Conservation (phyloP, 2,329 filamentous ascomycete genomes). For the Albophoma yamanashiensis region DNA sequence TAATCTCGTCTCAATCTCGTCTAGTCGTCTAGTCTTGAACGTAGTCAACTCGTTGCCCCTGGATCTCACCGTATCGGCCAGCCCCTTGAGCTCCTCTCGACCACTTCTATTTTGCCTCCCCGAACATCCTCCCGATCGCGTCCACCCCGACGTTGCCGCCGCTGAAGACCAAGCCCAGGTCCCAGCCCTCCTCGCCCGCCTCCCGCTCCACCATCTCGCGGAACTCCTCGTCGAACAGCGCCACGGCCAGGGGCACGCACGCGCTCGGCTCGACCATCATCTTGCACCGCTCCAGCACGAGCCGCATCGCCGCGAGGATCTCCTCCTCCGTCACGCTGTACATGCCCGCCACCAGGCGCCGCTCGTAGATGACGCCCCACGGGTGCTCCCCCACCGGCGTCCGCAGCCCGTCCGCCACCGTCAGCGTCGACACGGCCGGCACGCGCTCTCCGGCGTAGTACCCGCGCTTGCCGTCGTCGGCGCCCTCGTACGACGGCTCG, state of each 20-base stretch:
- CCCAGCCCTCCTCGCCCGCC: constrained; percentile 64
- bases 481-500: constrained; percentile 74
- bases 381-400: constrained; percentile 70
- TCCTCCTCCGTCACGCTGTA: constrained; percentile 70
- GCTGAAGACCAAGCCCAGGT: constrained; percentile 48
- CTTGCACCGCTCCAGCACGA: constrained; percentile 84
- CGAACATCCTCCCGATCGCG: constrained; percentile 39
- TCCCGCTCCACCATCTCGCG: constrained; percentile 57
- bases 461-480: constrained; percentile 70
- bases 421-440: constrained; percentile 59
- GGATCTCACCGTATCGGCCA: neutral
- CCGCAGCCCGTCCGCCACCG: constrained; percentile 79
- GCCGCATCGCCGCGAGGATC: constrained; percentile 63
- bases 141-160: constrained; percentile 51
- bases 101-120: neutral
- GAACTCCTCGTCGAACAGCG: constrained; percentile 80
- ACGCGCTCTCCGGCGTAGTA: constrained; percentile 55
- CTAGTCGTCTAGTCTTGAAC: neutral
- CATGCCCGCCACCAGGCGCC: constrained; percentile 58
- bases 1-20: neutral
- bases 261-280: constrained; percentile 82
- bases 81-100: neutral
- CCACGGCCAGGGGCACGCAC: constrained; percentile 73
- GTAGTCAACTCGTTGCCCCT: neutral
- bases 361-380: constrained; percentile 67